Conservation (phyloP, 2,329 filamentous ascomycete species). For the Cercospora berteroae region DNA sequence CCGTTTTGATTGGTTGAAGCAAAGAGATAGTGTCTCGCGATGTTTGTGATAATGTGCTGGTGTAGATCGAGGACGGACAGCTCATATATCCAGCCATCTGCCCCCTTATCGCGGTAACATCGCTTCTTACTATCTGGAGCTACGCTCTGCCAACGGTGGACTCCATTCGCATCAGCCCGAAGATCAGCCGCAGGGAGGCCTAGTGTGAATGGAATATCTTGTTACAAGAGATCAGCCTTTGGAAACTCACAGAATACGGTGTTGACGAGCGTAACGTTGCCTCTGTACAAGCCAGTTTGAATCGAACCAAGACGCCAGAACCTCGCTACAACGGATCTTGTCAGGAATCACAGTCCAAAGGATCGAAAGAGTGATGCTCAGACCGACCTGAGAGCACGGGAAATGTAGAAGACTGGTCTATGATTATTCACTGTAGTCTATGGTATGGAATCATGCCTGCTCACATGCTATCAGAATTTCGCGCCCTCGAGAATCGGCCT, state of each 20-base stretch:
- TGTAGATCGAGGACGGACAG: neutral
- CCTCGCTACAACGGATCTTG: neutral
- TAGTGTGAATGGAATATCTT: no score
- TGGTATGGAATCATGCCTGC: neutral
- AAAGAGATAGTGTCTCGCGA: neutral
- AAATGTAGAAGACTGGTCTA: neutral
- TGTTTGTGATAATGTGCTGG: neutral
- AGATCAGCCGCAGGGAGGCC: neutral
- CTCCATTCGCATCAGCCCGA: neutral
- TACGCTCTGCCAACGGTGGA: neutral
- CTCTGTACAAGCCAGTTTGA: neutral
- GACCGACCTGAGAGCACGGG: neutral
- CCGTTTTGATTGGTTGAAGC: neutral
- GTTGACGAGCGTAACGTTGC: neutral
- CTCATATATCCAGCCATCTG: neutral
- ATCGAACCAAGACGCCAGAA: neutral
- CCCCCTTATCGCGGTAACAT: neutral
- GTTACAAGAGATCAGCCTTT: neutral
- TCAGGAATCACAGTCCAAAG: neutral
- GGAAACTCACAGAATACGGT: neutral
- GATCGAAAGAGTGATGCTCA: neutral
- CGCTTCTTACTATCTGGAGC: neutral
- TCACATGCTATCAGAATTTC: slow-evolving; percentile 22
- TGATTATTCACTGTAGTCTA: neutral
- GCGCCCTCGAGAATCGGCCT: slow-evolving; percentile 65